phyloP scores from a whole-genome alignment of 192 early-diverging fungal genomes.

The Dissophora globulifera region DNA sequence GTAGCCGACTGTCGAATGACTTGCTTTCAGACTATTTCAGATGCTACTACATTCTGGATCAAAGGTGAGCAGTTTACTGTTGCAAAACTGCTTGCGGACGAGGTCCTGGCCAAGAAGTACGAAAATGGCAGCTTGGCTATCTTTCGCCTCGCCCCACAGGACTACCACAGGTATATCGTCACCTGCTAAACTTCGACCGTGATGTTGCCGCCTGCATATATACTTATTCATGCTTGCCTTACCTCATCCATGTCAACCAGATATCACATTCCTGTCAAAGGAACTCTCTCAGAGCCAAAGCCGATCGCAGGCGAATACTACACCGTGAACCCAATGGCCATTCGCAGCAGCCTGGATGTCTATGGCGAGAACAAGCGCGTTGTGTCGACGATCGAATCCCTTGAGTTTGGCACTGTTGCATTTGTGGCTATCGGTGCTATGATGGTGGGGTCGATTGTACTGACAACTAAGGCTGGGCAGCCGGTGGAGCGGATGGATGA shows the following conservation, averaged over 20 bases:
- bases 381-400: slow-evolving; percentile 70
- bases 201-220: background rate
- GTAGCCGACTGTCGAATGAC: slow-evolving; percentile 82
- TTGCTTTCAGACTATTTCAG: slow-evolving; percentile 70
- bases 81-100: slow-evolving; percentile 64
- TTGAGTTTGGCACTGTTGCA: slow-evolving; percentile 75
- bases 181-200: too few relatives aligned
- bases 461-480: slow-evolving; percentile 60
- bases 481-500: slow-evolving; percentile 74
- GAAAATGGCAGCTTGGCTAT: slow-evolving; percentile 73
- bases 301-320: slow-evolving; percentile 75
- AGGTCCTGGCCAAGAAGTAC: slow-evolving; percentile 59
- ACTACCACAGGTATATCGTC: slow-evolving; percentile 86
- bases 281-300: slow-evolving; percentile 63
- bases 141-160: slow-evolving; percentile 85
- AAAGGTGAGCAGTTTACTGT: slow-evolving; percentile 80
- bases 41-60: slow-evolving; percentile 81
- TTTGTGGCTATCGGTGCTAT: slow-evolving; percentile 82
- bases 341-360: slow-evolving; percentile 74
- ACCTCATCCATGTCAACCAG: too few relatives aligned
- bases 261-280: slow-evolving; percentile 77
- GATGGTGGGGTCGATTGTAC: slow-evolving; percentile 83
- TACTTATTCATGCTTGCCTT: too few relatives aligned
- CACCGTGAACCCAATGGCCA: slow-evolving; percentile 88
- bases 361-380: slow-evolving; percentile 82